phyloP scores from a whole-genome alignment of 768 basidiomycete genomes.

The Tulasnella sp. region DNA sequence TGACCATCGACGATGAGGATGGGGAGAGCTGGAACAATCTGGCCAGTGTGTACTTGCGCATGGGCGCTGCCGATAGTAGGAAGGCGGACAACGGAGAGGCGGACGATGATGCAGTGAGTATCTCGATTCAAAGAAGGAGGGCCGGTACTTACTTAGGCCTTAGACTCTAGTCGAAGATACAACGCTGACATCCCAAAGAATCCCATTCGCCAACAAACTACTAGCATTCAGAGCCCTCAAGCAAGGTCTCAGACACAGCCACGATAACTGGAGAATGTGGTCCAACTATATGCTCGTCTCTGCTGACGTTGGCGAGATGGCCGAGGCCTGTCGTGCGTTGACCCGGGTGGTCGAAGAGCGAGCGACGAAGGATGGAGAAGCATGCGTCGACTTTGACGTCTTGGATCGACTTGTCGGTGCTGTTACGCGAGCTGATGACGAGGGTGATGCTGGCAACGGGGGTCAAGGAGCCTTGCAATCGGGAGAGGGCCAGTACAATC shows the following conservation, averaged over 20 bases:
- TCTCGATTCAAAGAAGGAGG: neutral
- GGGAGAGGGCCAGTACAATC: slow-evolving; percentile 29
- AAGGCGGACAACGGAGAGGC: slow-evolving; percentile 31
- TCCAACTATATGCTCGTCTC: slow-evolving; percentile 91
- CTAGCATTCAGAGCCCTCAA: slow-evolving; percentile 89
- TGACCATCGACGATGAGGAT: slow-evolving; percentile 89
- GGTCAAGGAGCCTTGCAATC: slow-evolving; percentile 29
- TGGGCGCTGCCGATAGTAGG: slow-evolving; percentile 43
- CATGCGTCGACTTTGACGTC: slow-evolving; percentile 75
- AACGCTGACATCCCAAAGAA: slow-evolving; percentile 21
- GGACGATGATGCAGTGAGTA: slow-evolving; percentile 26
- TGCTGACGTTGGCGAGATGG: slow-evolving; percentile 86
- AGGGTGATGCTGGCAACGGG: slow-evolving; percentile 7
- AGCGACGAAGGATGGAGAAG: slow-evolving; percentile 41
- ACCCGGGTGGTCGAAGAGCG: slow-evolving; percentile 73
- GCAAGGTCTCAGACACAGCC: slow-evolving; percentile 74
- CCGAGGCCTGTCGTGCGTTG: slow-evolving; percentile 78
- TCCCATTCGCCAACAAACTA: slow-evolving; percentile 52
- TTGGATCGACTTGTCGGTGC: slow-evolving; percentile 83
- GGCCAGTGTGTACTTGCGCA: slow-evolving; percentile 85
- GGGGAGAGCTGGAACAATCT: slow-evolving; percentile 98
- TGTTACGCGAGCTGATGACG: slow-evolving; percentile 48
- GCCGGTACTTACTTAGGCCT: neutral
- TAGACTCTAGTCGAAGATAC: slow-evolving; percentile 1
- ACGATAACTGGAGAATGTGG: slow-evolving; percentile 98